A percentile compares a stretch with the other conserved stretches of the same genome.
Evolutionary conservation across 805 yeast genomes (phyloP).

Genomic region (Metschnikowia kunwiensis): DNA sequence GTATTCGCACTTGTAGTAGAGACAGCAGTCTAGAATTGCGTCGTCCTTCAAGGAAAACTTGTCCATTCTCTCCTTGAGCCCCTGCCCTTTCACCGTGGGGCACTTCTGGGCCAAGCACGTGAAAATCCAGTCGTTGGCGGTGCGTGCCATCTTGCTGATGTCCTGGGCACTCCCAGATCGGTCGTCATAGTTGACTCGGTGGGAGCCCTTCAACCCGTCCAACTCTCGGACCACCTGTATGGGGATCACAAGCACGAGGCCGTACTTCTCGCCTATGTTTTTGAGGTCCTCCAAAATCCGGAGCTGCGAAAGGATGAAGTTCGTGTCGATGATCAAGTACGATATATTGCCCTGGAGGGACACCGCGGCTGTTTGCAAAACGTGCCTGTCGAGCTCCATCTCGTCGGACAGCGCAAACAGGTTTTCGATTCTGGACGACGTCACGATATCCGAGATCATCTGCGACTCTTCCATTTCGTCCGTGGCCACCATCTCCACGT

Average conservation of each 20-base stretch:
- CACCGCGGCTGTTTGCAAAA: constrained; percentile 13
- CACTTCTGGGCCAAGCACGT: constrained; percentile 50
- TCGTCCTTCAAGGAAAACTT: constrained; percentile 59
- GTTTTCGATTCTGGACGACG: constrained; percentile 10
- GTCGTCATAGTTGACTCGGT: constrained; percentile 17
- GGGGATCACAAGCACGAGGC: constrained; percentile 63
- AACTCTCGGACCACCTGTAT: constrained; percentile 66
- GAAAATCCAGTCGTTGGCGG: constrained; percentile 79
- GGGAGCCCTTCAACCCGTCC: constrained; percentile 67
- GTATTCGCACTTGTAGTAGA: constrained; percentile 49
- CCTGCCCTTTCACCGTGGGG: constrained; percentile 63
- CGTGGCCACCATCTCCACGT: constrained; percentile 47
- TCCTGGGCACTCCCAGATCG: constrained; percentile 20
- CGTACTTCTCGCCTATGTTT: constrained; percentile 36
- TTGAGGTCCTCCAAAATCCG: constrained; percentile 53
- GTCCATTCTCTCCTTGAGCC: constrained; percentile 50
- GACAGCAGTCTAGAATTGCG: constrained; percentile 80
- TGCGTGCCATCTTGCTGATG: constrained; percentile 58
- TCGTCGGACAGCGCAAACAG: constrained; percentile 9
- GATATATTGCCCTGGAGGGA: constrained; percentile 26
- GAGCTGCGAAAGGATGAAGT: constrained; percentile 71
- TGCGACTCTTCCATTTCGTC: constrained; percentile 45
- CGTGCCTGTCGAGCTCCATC: constrained; percentile 19
- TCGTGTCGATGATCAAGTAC: constrained; percentile 73
- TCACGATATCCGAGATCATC: constrained; percentile 41